Evolutionary conservation across 176 grass and related monocot species (phyloP), one percentile per base, ranked within the genome.

Genomic region (Aegilops umbellulata): DNA sequence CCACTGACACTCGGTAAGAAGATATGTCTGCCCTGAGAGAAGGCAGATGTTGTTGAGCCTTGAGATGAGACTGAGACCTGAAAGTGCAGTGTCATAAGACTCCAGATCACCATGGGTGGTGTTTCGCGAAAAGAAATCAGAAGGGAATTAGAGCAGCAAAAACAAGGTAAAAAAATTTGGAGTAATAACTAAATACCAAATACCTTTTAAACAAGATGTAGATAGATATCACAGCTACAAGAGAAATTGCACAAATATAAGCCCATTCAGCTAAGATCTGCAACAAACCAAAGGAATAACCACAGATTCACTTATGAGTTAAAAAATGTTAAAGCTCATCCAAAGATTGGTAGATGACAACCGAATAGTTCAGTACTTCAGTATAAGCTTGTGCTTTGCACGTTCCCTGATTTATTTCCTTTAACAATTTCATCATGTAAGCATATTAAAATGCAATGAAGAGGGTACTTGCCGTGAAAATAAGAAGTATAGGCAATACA

Each of bases 1-100:
- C 97, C 90, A 98, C 92, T 60, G 87, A 98, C 36, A 98, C 93
- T 90, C 93, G 74, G 42, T 95, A 98, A 30, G 97, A 98, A 63
- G 97, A 94, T 80, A 98, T 82, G 60, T 86, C 83, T 80, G 80
- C 57, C 81, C 88, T 82, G 22, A 95, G 66, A 14, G 86, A 89
- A 89, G 88, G 76, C 32, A 76, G 64, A 15, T 80, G 84, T 34
- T 66, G 53, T 79, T 53, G 72, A 79, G 22, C 81, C 83, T 85
- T 91, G 63, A 47, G 80, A 89, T 82, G 42, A 82, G 41, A 36
- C 36, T 77, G 79, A 86, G 71, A 89, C 70, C 97, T 94, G 61
- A 49, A 31, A 53, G 19, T 64, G 84, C 34, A 82, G 22, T 26
- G 74, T 47, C 64, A 73, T 6, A 58, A 68, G 82, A 27, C 82